These are phyloP conservation scores for Backusella tarrabulga DNA, from an alignment of 192 early-diverging fungal species.

Conservation along the genomic window DNA sequence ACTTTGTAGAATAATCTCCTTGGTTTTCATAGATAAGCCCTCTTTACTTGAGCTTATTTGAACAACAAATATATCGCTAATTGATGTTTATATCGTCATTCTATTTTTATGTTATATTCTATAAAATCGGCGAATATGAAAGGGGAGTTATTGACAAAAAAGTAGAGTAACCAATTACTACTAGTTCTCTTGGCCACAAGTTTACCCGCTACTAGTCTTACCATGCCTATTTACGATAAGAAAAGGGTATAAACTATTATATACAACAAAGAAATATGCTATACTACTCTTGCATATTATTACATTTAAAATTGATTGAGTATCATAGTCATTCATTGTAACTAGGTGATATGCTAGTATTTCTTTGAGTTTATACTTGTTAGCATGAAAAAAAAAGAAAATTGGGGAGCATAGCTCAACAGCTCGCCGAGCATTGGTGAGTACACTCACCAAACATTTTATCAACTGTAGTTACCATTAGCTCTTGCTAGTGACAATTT, in stretches of 20 bases:
- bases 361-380: background rate
- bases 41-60: background rate
- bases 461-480: background rate
- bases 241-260: background rate
- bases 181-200: background rate
- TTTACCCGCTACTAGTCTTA: background rate
- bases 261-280: background rate
- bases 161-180: conserved; percentile 2
- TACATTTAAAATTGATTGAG: background rate
- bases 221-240: background rate
- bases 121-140: background rate
- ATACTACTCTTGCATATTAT: background rate
- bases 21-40: background rate
- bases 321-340: background rate
- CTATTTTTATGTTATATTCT: background rate
- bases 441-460: no score
- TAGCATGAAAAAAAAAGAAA: background rate
- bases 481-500: background rate
- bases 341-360: background rate
- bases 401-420: background rate
- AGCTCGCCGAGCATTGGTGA: background rate
- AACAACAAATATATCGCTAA: background rate
- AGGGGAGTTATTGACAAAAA: background rate
- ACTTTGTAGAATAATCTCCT: no score
- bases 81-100: background rate